These are phyloP conservation scores for Straminergon stramineum DNA, from an alignment of 225 moss, liverwort and hornwort species.

Conservation along the genomic window DNA sequence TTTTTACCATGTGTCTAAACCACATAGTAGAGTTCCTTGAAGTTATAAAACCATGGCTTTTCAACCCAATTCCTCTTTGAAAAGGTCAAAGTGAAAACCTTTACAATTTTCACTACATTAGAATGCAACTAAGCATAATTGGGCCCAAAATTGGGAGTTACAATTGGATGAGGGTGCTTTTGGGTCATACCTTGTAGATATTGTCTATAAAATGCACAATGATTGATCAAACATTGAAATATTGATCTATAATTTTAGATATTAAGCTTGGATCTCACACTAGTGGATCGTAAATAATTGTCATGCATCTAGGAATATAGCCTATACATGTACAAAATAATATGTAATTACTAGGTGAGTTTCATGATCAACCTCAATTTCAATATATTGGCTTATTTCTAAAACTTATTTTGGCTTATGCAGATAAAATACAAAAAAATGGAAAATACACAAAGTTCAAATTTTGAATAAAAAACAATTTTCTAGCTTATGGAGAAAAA, in stretches of 20 bases:
- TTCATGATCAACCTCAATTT: background rate
- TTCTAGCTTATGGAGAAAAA: background rate
- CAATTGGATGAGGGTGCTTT: background rate
- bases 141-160: background rate
- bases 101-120: background rate
- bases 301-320: accelerated
- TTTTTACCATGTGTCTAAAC: too few relatives aligned
- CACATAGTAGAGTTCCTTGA: too few relatives aligned
- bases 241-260: background rate
- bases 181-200: accelerated
- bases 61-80: too few relatives aligned
- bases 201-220: background rate
- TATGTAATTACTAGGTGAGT: background rate
- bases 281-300: background rate
- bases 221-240: background rate
- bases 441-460: background rate
- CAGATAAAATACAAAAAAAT: background rate
- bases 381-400: background rate
- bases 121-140: background rate
- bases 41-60: too few relatives aligned
- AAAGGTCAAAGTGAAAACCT: background rate
- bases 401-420: background rate
- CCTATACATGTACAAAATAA: background rate
- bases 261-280: background rate
- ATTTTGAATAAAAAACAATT: background rate